Conservation (phyloP, 805 yeast genomes). For the Kuraishia hungarica region DNA sequence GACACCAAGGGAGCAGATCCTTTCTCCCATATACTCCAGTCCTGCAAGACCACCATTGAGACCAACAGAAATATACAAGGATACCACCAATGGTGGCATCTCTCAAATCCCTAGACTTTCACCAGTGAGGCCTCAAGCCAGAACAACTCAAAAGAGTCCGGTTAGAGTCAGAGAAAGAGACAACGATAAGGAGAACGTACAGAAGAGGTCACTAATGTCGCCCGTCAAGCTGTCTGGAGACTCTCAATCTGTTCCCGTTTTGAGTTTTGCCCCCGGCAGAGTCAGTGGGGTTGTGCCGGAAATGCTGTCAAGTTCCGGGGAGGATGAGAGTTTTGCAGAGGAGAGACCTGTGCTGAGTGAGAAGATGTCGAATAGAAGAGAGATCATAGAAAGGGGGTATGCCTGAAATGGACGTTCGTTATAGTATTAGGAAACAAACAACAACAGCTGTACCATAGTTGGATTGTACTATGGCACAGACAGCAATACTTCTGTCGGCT, state of each 20-base stretch:
- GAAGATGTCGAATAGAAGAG: background rate
- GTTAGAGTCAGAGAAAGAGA: background rate
- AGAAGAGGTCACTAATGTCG: background rate
- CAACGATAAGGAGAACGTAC: background rate
- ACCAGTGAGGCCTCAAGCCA: background rate
- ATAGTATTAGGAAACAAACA: background rate
- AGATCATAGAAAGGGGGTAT: background rate
- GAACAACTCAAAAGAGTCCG: background rate
- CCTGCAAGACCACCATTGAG: background rate
- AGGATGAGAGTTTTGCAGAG: background rate
- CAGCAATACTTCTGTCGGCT: too few relatives aligned
- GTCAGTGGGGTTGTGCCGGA: background rate
- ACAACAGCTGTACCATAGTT: too few relatives aligned
- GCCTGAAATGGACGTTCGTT: too few relatives aligned
- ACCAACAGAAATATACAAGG: background rate
- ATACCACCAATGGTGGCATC: background rate
- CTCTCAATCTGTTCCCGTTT: background rate
- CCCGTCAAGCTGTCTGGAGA: background rate
- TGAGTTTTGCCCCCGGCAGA: background rate
- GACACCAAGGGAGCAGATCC: background rate
- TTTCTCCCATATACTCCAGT: background rate
- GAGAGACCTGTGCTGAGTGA: background rate
- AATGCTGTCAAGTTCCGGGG: background rate
- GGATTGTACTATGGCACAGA: too few relatives aligned
- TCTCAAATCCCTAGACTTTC: background rate